Percentiles rank a stretch among this genome's conserved stretches.
Conservation (phyloP, 2,329 filamentous ascomycete species). For the Aplosporella prunicola region DNA sequence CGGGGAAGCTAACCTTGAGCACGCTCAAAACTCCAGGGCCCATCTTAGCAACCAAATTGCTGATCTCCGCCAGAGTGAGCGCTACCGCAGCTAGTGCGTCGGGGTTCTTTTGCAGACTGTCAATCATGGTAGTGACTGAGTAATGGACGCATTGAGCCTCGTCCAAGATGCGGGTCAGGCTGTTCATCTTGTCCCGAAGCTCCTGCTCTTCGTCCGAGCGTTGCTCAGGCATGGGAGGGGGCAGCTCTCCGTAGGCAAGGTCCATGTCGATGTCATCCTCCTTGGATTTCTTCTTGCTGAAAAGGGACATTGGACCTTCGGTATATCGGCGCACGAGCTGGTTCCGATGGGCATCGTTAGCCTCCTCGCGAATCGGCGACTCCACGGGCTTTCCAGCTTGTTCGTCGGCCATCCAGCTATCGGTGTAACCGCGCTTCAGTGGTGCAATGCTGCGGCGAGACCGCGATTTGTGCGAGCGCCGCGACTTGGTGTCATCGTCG, state of each 20-base stretch:
- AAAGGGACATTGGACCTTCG: constrained; percentile 19
- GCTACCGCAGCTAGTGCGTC: constrained; percentile 92
- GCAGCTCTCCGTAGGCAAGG: constrained; percentile 78
- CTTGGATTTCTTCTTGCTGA: constrained; percentile 6
- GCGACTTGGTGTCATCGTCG: constrained; percentile 26
- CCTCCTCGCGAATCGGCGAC: constrained; percentile 19
- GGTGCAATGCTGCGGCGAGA: constrained; percentile 22
- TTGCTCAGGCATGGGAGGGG: constrained; percentile 50
- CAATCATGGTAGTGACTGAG: constrained; percentile 72
- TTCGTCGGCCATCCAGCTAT: constrained; percentile 38
- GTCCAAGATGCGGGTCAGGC: constrained; percentile 67
- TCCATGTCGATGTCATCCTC: constrained; percentile 69
- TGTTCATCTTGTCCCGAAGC: constrained; percentile 58
- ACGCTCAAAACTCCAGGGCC: constrained; percentile 67
- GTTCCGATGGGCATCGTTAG: constrained; percentile 19
- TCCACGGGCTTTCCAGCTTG: constrained; percentile 2
- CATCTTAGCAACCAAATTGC: constrained; percentile 71
- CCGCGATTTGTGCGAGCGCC: constrained; percentile 11
- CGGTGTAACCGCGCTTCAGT: constrained; percentile 36
- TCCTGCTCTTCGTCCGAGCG: constrained; percentile 42
- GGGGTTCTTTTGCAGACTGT: constrained; percentile 69
- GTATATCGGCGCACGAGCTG: constrained; percentile 37
- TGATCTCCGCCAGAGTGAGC: constrained; percentile 84
- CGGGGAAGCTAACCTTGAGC: constrained; percentile 73
- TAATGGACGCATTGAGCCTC: constrained; percentile 86